Percentiles rank a stretch among this genome's conserved stretches.
Conservation (phyloP, 176 grass and related monocot species). For the Triticum monococcum region DNA sequence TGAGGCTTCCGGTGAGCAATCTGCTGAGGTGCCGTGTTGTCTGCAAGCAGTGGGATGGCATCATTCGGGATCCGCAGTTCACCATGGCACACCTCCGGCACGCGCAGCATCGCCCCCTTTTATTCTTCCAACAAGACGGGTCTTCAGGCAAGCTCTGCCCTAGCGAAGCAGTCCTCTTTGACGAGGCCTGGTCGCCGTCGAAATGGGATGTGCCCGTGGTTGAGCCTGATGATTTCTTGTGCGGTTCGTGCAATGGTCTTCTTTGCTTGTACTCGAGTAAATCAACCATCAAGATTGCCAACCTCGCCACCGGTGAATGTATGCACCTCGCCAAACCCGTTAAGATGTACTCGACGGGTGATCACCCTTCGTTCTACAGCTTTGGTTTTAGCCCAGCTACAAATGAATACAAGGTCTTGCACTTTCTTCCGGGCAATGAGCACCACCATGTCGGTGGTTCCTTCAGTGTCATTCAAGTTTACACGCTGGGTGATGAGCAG, state of each 20-base stretch:
- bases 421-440: not conserved
- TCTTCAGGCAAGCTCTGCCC: not conserved
- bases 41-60: conserved; percentile 31
- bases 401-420: conserved; percentile 32
- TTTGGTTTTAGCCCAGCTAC: conserved; percentile 27
- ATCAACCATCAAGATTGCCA: conserved; percentile 23
- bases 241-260: conserved; percentile 17
- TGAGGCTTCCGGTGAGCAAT: conserved; percentile 20
- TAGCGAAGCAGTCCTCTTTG: conserved; percentile 14
- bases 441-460: not conserved
- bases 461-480: conserved; percentile 26
- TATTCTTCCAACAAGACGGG: not conserved
- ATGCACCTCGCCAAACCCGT: conserved; percentile 18
- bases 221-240: conserved; percentile 19
- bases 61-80: conserved; percentile 21
- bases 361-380: not conserved
- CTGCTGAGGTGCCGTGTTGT: conserved; percentile 21
- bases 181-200: conserved; percentile 21
- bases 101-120: not conserved
- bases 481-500: conserved; percentile 22
- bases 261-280: not conserved
- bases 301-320: not conserved
- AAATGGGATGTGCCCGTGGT: not conserved
- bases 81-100: not conserved
- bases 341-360: not conserved